These are phyloP conservation scores for Sarocladium kiliense DNA, from an alignment of 2,329 filamentous ascomycete genomes.

Conservation along the genomic window DNA sequence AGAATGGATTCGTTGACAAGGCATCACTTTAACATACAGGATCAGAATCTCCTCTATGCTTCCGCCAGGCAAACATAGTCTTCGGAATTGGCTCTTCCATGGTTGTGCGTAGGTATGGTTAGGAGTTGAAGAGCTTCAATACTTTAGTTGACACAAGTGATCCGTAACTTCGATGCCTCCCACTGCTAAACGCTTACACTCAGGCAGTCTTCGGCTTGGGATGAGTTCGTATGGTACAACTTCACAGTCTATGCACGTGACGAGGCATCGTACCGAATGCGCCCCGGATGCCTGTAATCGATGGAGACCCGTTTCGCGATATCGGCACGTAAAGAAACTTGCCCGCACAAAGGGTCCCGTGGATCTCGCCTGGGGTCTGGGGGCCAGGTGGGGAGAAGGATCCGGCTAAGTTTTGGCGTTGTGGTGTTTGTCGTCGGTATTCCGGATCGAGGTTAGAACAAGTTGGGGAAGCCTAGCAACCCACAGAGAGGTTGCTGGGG, in stretches of 20 bases:
- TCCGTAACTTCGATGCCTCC: too few species aligned
- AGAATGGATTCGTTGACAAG: neutral
- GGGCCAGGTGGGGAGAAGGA: neutral
- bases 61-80: slow-evolving; percentile 30
- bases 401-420: neutral
- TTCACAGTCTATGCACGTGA: too few species aligned
- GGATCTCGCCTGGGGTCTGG: neutral
- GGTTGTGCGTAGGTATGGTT: neutral
- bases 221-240: too few species aligned
- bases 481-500: too few species aligned
- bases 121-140: too few species aligned
- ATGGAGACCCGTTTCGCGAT: too few species aligned
- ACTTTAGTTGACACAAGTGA: too few species aligned
- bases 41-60: slow-evolving; percentile 23
- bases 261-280: too few species aligned
- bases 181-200: too few species aligned
- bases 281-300: too few species aligned
- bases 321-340: neutral
- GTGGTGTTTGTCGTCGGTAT: neutral
- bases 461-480: neutral
- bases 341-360: neutral
- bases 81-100: neutral
- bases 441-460: slow-evolving; percentile 2
- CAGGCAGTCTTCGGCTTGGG: too few species aligned
- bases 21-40: neutral